Conservation (phyloP, 768 basidiomycete species). For the Phaffia australis region DNA sequence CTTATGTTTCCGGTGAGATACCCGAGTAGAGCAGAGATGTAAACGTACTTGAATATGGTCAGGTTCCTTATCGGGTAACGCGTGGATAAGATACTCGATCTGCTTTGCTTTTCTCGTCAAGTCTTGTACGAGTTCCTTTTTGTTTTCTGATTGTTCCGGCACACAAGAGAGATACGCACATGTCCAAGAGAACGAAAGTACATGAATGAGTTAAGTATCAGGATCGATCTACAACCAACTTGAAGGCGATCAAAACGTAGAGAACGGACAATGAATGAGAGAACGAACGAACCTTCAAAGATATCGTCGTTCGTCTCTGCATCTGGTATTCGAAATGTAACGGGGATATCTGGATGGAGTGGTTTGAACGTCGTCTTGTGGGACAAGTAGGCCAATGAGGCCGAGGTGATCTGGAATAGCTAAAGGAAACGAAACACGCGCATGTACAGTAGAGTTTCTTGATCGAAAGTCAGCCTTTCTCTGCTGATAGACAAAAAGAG, state of each 20-base stretch:
- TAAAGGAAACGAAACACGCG: conserved; percentile 32
- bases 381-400: conserved; percentile 67
- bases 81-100: conserved; percentile 70
- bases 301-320: conserved; percentile 55
- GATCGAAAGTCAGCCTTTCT: not conserved
- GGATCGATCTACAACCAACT: not conserved
- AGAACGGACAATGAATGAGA: not conserved
- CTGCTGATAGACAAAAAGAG: not conserved
- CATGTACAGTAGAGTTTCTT: not conserved
- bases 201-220: not conserved
- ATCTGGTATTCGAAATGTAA: conserved; percentile 70
- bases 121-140: conserved; percentile 71
- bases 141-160: conserved; percentile 50
- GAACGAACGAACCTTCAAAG: conserved; percentile 52
- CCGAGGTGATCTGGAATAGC: conserved; percentile 82
- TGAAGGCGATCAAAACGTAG: not conserved
- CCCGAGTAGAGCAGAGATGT: conserved; percentile 3
- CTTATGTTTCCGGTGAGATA: not conserved
- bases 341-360: conserved; percentile 65
- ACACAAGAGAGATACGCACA: not conserved
- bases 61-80: conserved; percentile 63
- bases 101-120: conserved; percentile 79
- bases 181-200: not conserved
- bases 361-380: conserved; percentile 64
- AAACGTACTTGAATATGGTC: conserved; percentile 59